Evolutionary conservation across 192 early-diverging fungal species (phyloP), one percentile per base, ranked within the genome.

Genomic region (Lunasporangiospora selenospora): DNA sequence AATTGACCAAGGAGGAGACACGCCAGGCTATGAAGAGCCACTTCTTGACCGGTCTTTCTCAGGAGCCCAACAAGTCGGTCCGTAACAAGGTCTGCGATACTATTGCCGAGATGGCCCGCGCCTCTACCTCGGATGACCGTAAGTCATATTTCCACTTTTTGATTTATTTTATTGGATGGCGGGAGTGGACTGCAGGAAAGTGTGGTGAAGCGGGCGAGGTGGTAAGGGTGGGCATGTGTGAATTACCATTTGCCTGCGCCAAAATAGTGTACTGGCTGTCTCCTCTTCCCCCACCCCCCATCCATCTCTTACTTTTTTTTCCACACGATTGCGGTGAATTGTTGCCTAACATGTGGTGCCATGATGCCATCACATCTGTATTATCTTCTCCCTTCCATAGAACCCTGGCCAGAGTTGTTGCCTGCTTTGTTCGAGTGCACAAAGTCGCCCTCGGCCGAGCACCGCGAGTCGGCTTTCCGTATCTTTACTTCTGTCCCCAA

Each of bases 1-100:
- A 26, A 76, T 67, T 82, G 29, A 81, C 96, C 40, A 85, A 88
- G 34, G 80, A 80, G 10, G 58, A 76, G 6, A 87, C 89, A 19
- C 83, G 90, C 26, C 64, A 84, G 43, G 84, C 83, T 37, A 86
- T 91, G 65, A 90, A 95, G 79, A 75, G 58, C 7, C 86, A 90
- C 62, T 86, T 99, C 18, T 76, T 99, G 50, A 78, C 85, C 18
- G 86, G 94, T 19, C 83, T 99, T 33, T 79, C 83, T 23, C 80
- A 85, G 43, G 97, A 98, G 76, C 77, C 79, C 21, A 88, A 87
- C 52, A 67, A 79, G 57, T 78, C 79, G 11, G 88, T 92, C 24
- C 87, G 95, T 39, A 89, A 95, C 77, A 99, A 98, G 81, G 82
- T 99, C 44, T 93, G 90, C 71, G 97, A 98, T 76, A 92, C 95